A percentile compares a stretch with the other conserved stretches of the same genome.
Conservation (phyloP, 257 asterid genomes). For the Solanum acaule region DNA sequence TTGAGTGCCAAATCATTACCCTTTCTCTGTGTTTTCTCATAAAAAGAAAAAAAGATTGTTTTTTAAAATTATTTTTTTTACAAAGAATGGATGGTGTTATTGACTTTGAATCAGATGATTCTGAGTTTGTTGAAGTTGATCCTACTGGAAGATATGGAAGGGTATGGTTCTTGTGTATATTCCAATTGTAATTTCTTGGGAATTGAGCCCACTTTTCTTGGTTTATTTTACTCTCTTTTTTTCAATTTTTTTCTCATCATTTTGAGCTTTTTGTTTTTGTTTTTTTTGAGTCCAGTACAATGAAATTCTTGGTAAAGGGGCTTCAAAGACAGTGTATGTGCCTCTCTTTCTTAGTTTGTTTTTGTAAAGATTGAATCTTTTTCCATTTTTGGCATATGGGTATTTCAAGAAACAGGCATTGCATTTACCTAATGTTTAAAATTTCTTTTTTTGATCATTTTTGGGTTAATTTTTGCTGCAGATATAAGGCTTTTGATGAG, state of each 20-base stretch:
- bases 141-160: slow-evolving; percentile 96
- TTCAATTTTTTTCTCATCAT: not conserved
- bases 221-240: not conserved
- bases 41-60: not conserved
- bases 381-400: not conserved
- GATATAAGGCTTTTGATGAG: slow-evolving; percentile 94
- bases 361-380: slow-evolving; percentile 7
- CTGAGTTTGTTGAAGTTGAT: slow-evolving; percentile 86
- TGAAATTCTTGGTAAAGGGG: slow-evolving; percentile 97
- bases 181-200: not conserved
- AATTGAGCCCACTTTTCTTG: not conserved
- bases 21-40: slow-evolving; percentile 3
- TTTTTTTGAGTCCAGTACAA: slow-evolving; percentile 50
- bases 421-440: not conserved
- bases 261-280: not conserved
- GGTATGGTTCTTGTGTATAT: slow-evolving; percentile 31
- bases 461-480: slow-evolving; percentile 14
- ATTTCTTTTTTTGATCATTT: not conserved
- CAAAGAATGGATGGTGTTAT: slow-evolving; percentile 52
- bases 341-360: slow-evolving; percentile 1
- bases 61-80: too few relatives aligned
- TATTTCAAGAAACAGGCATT: not conserved
- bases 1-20: not conserved
- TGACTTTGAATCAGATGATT: slow-evolving; percentile 52
- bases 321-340: slow-evolving; percentile 89